These are phyloP conservation scores for Fusarium euwallaceae DNA, from an alignment of 2,329 filamentous ascomycete species.

Conservation along the genomic window DNA sequence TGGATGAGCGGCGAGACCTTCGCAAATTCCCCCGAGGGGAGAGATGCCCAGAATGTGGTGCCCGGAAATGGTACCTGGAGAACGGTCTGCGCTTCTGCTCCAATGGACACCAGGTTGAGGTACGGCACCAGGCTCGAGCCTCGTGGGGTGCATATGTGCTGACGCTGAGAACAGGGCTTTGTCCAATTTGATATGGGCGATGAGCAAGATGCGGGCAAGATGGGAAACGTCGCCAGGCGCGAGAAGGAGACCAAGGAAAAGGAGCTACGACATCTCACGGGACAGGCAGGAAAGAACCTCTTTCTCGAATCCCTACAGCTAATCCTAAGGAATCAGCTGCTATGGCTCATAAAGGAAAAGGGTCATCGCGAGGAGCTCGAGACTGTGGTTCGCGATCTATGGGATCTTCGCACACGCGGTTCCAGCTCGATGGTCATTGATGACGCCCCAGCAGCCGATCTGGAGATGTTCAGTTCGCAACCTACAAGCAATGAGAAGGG, in stretches of 20 bases:
- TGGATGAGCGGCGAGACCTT: slow-evolving; percentile 59
- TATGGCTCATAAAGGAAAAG: slow-evolving; percentile 77
- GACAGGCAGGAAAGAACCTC: slow-evolving; percentile 78
- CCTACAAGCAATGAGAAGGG: slow-evolving; percentile 41
- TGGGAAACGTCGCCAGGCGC: slow-evolving; percentile 67
- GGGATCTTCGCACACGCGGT: slow-evolving; percentile 76
- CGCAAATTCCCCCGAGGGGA: slow-evolving; percentile 67
- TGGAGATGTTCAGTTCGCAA: slow-evolving; percentile 58
- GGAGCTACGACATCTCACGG: slow-evolving; percentile 69
- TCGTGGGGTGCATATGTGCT: background rate
- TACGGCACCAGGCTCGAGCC: slow-evolving; percentile 47
- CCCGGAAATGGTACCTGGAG: slow-evolving; percentile 78
- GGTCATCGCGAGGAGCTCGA: slow-evolving; percentile 81
- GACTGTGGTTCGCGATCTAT: slow-evolving; percentile 84
- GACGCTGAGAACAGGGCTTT: slow-evolving; percentile 57
- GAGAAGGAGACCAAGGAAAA: slow-evolving; percentile 70
- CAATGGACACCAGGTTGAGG: slow-evolving; percentile 84
- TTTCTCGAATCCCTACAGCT: slow-evolving; percentile 89
- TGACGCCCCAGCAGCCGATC: slow-evolving; percentile 40
- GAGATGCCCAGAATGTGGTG: slow-evolving; percentile 75
- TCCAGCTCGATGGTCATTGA: slow-evolving; percentile 54
- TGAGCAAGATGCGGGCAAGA: slow-evolving; percentile 77
- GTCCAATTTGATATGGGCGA: slow-evolving; percentile 71
- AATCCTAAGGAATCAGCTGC: slow-evolving; percentile 83
- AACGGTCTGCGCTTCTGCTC: slow-evolving; percentile 84